Evolutionary conservation across 768 basidiomycete genomes (phyloP).

Genomic region (Vararia minispora): DNA sequence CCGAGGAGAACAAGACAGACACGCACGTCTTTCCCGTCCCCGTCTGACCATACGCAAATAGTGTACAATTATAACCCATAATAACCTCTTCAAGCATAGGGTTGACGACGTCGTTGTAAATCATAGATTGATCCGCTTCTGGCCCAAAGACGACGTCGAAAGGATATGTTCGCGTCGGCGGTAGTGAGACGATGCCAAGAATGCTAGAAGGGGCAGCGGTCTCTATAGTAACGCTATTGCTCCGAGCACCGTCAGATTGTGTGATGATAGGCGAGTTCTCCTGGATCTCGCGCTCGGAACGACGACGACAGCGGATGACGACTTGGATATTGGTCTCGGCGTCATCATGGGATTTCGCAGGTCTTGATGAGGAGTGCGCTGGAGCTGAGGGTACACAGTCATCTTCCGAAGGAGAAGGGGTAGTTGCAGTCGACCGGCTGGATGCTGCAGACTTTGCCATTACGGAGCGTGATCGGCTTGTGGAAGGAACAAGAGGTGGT

Average conservation of each 20-base stretch:
- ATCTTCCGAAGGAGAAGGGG: slow-evolving; percentile 18
- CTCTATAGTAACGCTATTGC: slow-evolving; percentile 72
- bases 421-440: slow-evolving; percentile 21
- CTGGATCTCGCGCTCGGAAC: slow-evolving; percentile 76
- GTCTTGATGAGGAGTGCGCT: slow-evolving; percentile 6
- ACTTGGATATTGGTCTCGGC: slow-evolving; percentile 86
- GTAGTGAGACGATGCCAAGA: slow-evolving; percentile 61
- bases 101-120: slow-evolving; percentile 88
- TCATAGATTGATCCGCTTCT: slow-evolving; percentile 88
- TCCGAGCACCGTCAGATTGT: slow-evolving; percentile 62
- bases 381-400: slow-evolving; percentile 7
- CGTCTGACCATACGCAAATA: slow-evolving; percentile 98
- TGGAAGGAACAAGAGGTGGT: slow-evolving; percentile 23
- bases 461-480: slow-evolving; percentile 34
- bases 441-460: slow-evolving; percentile 31
- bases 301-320: slow-evolving; percentile 78
- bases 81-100: slow-evolving; percentile 94
- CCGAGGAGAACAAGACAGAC: too few species aligned
- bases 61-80: slow-evolving; percentile 90
- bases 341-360: slow-evolving; percentile 24
- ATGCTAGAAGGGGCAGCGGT: slow-evolving; percentile 58
- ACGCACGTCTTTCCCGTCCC: slow-evolving; percentile 97
- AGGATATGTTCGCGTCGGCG: slow-evolving; percentile 77
- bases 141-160: slow-evolving; percentile 96
- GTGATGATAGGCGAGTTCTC: slow-evolving; percentile 86